Evolutionary conservation across 139 green algal species (phyloP), one percentile per base, ranked within the genome.

Genomic region (Coelastrella sp.): DNA sequence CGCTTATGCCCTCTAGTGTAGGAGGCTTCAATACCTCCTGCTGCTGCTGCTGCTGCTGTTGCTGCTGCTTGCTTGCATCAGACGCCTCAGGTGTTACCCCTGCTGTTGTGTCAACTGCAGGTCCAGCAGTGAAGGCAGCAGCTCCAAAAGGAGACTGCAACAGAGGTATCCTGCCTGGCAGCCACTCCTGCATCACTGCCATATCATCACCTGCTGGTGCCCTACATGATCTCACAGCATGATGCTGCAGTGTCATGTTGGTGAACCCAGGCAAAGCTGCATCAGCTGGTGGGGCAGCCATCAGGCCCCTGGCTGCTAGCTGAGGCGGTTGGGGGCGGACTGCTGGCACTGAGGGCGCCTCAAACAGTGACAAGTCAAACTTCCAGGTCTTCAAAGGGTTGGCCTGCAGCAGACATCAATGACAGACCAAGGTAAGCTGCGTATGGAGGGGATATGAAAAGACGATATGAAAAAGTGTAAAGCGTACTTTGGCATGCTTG

Each of bases 71-170:
- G n/a, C 41, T 51, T 53, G n/a, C n/a, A n/a, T n/a, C n/a, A n/a
- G n/a, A 53, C 23, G 17, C 27, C 23, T 17, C 19, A 48, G 38
- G 51, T 34, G 72, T 5, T 80, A 19, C 41, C 64, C 51, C 75
- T n/a, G 48, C 30, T 15, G 41, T 19, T 82, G 75, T 5, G 17
- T 27, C 6, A 51, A 51, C 75, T 69, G 75, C 37, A 43, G 35
- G 50, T 51, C 32, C 73, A 38, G 73, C 73, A 43, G 73, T 38
- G 27, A n/a, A n/a, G n/a, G n/a, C n/a, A n/a, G 74, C 48, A 19
- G 32, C 40, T 1, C 53, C 53, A 64, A 64, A 64, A 5, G 53
- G 53, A 27, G 19, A 32, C 17, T 64, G 2, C 21, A 64, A 21
- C 53, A 21, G 53, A 2, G 53, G 53, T 21, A n/a, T 27, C 11